Conservation (phyloP, 495 filamentous ascomycete species). For the Aspergillus hancockii region DNA sequence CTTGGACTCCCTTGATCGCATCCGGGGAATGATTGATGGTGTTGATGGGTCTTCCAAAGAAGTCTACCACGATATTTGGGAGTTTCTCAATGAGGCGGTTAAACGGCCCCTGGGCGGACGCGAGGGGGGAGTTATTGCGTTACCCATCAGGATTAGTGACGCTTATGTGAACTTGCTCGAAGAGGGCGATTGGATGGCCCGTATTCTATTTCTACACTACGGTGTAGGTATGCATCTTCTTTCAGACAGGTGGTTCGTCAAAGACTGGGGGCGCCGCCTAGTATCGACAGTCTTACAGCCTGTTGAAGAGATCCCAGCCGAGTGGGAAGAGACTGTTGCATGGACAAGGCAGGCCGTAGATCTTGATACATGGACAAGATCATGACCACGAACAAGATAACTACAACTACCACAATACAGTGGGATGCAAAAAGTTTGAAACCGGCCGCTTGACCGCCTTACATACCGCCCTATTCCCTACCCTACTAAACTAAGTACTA, state of each 20-base stretch:
- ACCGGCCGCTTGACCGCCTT: no score
- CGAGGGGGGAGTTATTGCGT: constrained; percentile 39
- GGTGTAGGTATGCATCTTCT: constrained; percentile 38
- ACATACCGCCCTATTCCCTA: no score
- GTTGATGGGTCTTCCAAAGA: constrained; percentile 17
- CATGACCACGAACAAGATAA: neutral
- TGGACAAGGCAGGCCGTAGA: constrained; percentile 34
- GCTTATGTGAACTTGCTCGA: constrained; percentile 28
- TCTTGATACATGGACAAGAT: constrained; percentile 10
- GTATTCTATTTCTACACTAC: constrained; percentile 41
- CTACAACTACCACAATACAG: neutral
- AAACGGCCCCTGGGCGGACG: constrained; percentile 34
- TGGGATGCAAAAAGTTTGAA: no score
- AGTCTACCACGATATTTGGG: constrained; percentile 30
- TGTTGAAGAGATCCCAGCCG: constrained; percentile 30
- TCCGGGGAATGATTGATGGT: constrained; percentile 23
- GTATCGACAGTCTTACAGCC: constrained; percentile 34
- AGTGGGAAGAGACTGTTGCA: constrained; percentile 34
- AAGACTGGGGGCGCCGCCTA: constrained; percentile 37
- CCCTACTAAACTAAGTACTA: no score
- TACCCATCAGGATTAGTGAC: constrained; percentile 37
- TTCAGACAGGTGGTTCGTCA: constrained; percentile 42
- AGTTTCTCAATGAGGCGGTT: constrained; percentile 30
- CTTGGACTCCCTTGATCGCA: constrained; percentile 24
- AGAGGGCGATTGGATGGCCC: constrained; percentile 38